These are phyloP conservation scores for Tephrocybe sp. DNA, from an alignment of 768 basidiomycete genomes.

Conservation along the genomic window DNA sequence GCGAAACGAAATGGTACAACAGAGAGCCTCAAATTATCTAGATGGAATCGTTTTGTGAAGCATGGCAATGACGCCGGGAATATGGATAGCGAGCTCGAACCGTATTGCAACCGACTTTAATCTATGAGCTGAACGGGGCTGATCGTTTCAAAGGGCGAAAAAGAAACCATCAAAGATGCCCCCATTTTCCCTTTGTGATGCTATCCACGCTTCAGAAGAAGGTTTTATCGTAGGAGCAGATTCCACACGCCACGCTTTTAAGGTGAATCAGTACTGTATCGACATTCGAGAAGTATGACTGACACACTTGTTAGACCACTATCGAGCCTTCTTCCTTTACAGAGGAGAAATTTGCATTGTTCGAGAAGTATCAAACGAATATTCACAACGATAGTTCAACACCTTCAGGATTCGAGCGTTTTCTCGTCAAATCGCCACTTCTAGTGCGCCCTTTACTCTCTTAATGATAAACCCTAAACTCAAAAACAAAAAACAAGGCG, in stretches of 20 bases:
- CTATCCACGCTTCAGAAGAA: conserved; percentile 58
- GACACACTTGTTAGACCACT: conserved; percentile 50
- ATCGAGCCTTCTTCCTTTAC: conserved; percentile 78
- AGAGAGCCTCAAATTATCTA: conserved; percentile 21
- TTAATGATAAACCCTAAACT: neutral
- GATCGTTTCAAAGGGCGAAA: neutral
- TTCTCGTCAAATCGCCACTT: conserved; percentile 80
- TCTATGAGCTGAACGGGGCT: neutral
- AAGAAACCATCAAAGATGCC: conserved; percentile 20
- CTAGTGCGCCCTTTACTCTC: conserved; percentile 41
- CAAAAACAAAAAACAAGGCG: conserved; percentile 32
- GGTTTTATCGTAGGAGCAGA: conserved; percentile 27
- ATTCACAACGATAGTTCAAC: conserved; percentile 73
- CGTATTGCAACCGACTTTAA: neutral
- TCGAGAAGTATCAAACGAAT: conserved; percentile 68
- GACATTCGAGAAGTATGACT: no score
- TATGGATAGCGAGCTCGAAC: conserved; percentile 24
- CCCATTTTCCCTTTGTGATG: conserved; percentile 40
- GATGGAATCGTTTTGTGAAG: conserved; percentile 73
- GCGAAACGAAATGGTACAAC: neutral
- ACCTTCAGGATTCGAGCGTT: conserved; percentile 57
- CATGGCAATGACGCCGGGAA: conserved; percentile 36
- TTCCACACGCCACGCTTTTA: conserved; percentile 50
- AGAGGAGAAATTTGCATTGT: conserved; percentile 79
- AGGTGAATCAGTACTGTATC: conserved; percentile 45